phyloP scores from a whole-genome alignment of 306 rosid species.

The Betula pendula region DNA sequence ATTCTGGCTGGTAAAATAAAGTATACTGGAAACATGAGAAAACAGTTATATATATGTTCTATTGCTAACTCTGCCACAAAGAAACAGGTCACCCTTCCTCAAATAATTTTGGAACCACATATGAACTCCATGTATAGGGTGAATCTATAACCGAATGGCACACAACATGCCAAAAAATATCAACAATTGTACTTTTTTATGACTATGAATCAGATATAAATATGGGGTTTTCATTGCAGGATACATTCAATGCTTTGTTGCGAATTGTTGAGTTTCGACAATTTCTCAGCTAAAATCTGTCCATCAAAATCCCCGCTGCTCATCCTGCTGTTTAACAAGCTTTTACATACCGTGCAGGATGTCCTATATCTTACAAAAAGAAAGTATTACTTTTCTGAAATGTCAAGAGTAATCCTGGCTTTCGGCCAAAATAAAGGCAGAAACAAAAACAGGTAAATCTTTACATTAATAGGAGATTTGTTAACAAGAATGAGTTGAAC shows the following conservation, averaged over 20 bases:
- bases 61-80: background rate
- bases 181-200: conserved; percentile 5
- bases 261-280: conserved; percentile 81
- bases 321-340: conserved; percentile 51
- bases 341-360: conserved; percentile 40
- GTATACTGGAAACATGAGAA: background rate
- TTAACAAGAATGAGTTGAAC: background rate
- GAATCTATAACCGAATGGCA: conserved; percentile 9
- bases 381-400: background rate
- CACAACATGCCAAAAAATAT: background rate
- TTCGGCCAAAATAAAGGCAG: conserved; percentile 9
- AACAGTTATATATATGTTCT: too few species aligned
- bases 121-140: background rate
- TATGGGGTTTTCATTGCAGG: conserved; percentile 31
- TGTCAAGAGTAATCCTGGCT: background rate
- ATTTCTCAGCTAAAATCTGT: conserved; percentile 62
- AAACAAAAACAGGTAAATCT: conserved; percentile 10
- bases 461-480: background rate
- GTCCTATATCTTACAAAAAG: conserved; percentile 29
- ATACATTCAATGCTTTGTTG: conserved; percentile 95
- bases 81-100: background rate
- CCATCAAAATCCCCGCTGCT: conserved; percentile 59
- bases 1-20: background rate
- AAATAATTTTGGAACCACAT: background rate
- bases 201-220: conserved; percentile 20